These are phyloP conservation scores for Astragalus membranaceus DNA, from an alignment of 306 rosid species.

Conservation along the genomic window DNA sequence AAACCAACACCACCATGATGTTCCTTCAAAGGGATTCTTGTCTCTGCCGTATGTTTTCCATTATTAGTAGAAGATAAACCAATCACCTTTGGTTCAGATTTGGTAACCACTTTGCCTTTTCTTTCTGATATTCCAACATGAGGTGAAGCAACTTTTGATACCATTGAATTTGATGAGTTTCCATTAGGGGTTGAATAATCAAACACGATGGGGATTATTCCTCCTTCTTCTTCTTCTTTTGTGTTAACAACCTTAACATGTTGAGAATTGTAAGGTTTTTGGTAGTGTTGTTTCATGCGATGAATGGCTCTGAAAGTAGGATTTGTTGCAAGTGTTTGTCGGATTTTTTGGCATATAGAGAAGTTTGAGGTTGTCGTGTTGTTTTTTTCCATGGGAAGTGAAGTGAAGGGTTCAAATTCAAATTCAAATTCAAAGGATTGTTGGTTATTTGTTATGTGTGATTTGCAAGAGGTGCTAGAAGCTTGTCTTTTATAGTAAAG, in stretches of 20 bases:
- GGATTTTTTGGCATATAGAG: constrained; percentile 44
- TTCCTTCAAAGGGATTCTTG: neutral
- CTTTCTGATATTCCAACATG: neutral
- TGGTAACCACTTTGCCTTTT: neutral
- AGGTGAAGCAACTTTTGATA: constrained; percentile 6
- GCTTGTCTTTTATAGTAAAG: constrained; percentile 27
- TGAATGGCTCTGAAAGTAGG: constrained; percentile 21
- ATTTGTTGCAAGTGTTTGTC: constrained; percentile 22
- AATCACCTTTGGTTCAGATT: neutral
- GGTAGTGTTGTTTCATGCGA: constrained; percentile 7
- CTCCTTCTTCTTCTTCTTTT: neutral
- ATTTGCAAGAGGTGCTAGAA: neutral
- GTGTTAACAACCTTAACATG: neutral
- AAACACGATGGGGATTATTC: constrained; percentile 28
- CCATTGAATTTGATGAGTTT: neutral
- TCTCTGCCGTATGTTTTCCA: neutral
- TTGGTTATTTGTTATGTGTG: constrained; percentile 9
- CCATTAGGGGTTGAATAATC: constrained; percentile 20
- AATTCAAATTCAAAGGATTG: neutral
- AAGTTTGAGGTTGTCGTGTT: constrained; percentile 6
- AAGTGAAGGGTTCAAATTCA: neutral
- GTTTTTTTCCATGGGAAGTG: constrained; percentile 29
- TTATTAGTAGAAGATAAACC: neutral
- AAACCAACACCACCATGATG: neutral
- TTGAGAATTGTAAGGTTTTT: neutral